Percentiles rank a stretch among this genome's conserved stretches.
These are phyloP conservation scores for Saprolegnia diclina DNA, from an alignment of 352 stramenopile genomes.

Conservation along the genomic window DNA sequence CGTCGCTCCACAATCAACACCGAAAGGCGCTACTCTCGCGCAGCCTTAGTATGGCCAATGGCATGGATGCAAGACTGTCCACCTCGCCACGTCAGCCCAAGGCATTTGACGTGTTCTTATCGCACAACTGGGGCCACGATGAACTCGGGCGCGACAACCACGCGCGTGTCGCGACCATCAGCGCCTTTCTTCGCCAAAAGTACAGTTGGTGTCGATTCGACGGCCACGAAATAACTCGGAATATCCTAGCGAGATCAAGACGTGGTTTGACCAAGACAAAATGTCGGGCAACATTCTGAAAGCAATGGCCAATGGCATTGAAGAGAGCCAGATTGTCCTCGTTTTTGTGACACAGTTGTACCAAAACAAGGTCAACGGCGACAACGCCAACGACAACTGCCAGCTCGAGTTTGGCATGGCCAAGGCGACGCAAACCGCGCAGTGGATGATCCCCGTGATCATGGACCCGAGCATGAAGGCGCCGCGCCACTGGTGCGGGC, in stretches of 20 bases:
- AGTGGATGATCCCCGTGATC: conserved; percentile 14
- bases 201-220: not conserved
- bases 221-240: not conserved
- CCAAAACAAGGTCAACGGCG: conserved; percentile 22
- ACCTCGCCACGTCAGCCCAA: not conserved
- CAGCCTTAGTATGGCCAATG: not conserved
- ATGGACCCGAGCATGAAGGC: conserved; percentile 18
- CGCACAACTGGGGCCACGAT: conserved; percentile 19
- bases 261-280: conserved; percentile 24
- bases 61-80: not conserved
- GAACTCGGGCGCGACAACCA: conserved; percentile 2
- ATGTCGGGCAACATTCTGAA: conserved; percentile 23
- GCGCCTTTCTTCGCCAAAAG: conserved; percentile 1
- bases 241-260: not conserved
- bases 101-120: conserved; percentile 15
- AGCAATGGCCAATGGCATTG: conserved; percentile 21
- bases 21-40: conserved; percentile 6
- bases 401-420: conserved; percentile 25
- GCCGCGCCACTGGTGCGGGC: not conserved
- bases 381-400: conserved; percentile 24
- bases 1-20: not conserved
- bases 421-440: conserved; percentile 8
- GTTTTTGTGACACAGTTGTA: conserved; percentile 15
- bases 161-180: not conserved
- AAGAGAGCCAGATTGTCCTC: not conserved